phyloP scores from a whole-genome alignment of 805 yeast genomes.

The Candida sonorensis region DNA sequence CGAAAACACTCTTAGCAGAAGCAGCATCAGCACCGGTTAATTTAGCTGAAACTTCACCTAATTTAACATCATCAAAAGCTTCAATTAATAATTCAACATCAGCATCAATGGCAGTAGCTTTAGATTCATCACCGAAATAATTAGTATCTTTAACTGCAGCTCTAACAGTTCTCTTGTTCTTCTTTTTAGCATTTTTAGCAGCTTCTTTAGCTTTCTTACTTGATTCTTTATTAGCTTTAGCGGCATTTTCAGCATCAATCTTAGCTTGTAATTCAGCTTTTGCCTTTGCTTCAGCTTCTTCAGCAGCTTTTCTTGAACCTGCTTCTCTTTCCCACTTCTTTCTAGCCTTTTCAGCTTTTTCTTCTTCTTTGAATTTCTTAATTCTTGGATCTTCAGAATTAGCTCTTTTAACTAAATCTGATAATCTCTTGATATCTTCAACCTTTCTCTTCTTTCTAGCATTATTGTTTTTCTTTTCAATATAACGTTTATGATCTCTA shows the following conservation, averaged over 20 bases:
- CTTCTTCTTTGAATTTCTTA: slow-evolving; percentile 85
- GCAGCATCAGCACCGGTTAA: slow-evolving; percentile 50
- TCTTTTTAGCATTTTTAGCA: slow-evolving; percentile 97
- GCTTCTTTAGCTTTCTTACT: slow-evolving; percentile 85
- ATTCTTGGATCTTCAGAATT: slow-evolving; percentile 91
- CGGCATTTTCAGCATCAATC: slow-evolving; percentile 69
- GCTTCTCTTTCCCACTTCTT: slow-evolving; percentile 98
- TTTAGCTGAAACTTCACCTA: slow-evolving; percentile 68
- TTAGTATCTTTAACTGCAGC: slow-evolving; percentile 72
- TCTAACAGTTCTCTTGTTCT: slow-evolving; percentile 57
- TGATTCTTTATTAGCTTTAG: slow-evolving; percentile 50
- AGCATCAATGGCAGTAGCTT: slow-evolving; percentile 61
- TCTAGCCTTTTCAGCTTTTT: slow-evolving; percentile 89
- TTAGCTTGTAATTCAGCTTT: slow-evolving; percentile 84
- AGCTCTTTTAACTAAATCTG: slow-evolving; percentile 83
- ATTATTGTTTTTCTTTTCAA: slow-evolving; percentile 94
- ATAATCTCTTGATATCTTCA: slow-evolving; percentile 88
- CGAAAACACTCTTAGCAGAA: slow-evolving; percentile 52
- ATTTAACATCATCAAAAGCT: slow-evolving; percentile 68
- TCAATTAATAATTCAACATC: slow-evolving; percentile 80
- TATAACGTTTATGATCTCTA: slow-evolving; percentile 98
- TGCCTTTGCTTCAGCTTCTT: slow-evolving; percentile 75
- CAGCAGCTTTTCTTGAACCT: slow-evolving; percentile 95
- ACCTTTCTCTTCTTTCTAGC: slow-evolving; percentile 97
- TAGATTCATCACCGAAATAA: slow-evolving; percentile 75